Evolutionary conservation across 2,329 filamentous ascomycete species (phyloP).

Genomic region (Cladophialophora immunda): DNA sequence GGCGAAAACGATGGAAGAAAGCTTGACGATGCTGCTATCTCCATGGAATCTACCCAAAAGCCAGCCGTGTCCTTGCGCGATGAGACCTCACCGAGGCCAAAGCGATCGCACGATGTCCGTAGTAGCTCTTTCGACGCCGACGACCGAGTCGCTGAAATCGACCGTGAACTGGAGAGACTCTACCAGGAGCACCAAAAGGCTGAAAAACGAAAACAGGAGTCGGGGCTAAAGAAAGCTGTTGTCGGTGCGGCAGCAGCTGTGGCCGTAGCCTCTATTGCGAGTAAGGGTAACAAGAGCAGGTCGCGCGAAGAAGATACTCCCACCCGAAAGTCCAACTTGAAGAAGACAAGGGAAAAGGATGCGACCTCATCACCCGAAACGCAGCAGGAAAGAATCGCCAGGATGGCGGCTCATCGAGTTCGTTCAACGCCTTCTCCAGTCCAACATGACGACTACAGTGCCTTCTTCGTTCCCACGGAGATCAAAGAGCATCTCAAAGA

Average conservation of each 20-base stretch:
- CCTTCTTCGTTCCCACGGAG: conserved; percentile 54
- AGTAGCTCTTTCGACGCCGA: conserved; percentile 25
- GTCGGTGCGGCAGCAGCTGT: conserved; percentile 54
- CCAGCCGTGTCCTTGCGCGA: neutral
- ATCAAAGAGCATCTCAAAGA: conserved; percentile 51
- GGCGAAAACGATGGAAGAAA: conserved; percentile 38
- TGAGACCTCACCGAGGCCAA: neutral
- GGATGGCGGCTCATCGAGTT: conserved; percentile 45
- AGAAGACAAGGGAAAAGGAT: conserved; percentile 33
- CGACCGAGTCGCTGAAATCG: conserved; percentile 38
- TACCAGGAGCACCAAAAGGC: conserved; percentile 36
- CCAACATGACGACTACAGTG: conserved; percentile 51
- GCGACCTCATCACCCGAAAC: conserved; percentile 27
- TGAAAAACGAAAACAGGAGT: conserved; percentile 28
- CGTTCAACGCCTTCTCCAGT: conserved; percentile 46
- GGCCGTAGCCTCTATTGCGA: conserved; percentile 40
- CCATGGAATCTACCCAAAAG: neutral
- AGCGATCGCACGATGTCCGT: conserved; percentile 11
- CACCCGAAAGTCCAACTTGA: conserved; percentile 44
- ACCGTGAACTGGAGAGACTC: conserved; percentile 38
- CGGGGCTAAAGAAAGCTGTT: conserved; percentile 53
- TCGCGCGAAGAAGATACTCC: conserved; percentile 42
- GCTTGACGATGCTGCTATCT: conserved; percentile 23
- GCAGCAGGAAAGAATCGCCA: conserved; percentile 42
- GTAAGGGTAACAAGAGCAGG: conserved; percentile 32